phyloP scores from a whole-genome alignment of 306 rosid genomes.

The Fragaria nilgerrensis region DNA sequence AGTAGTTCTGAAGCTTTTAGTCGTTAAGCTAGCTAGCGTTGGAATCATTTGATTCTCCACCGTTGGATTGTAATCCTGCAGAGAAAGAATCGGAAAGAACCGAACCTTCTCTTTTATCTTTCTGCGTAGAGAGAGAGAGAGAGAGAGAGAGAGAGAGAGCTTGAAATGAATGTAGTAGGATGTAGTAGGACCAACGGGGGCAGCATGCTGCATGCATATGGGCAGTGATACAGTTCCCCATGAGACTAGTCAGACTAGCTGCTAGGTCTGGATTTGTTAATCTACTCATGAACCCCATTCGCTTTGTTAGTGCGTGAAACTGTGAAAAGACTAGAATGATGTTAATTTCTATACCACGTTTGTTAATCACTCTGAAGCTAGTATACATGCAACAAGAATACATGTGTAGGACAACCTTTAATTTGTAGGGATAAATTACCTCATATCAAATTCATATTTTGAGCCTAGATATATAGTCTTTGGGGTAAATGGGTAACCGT shows the following conservation, averaged over 20 bases:
- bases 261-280: background rate
- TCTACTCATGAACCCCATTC: background rate
- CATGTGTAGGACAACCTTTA: background rate
- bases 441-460: too few relatives aligned
- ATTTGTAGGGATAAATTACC: background rate
- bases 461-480: too few relatives aligned
- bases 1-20: background rate
- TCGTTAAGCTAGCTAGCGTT: slow-evolving; percentile 26
- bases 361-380: background rate
- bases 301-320: background rate
- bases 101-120: background rate
- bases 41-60: slow-evolving; percentile 15
- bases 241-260: background rate
- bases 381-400: background rate
- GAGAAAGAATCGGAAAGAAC: background rate
- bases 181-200: slow-evolving; percentile 7
- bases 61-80: slow-evolving; percentile 21
- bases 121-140: background rate
- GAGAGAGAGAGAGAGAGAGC: background rate
- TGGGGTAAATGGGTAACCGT: too few relatives aligned
- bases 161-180: background rate
- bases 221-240: slow-evolving; percentile 12
- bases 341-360: too few relatives aligned
- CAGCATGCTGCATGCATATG: slow-evolving; percentile 3
- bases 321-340: background rate